These are phyloP conservation scores for Saccharomycopsis sp. DNA, from an alignment of 805 yeast species.

Conservation along the genomic window DNA sequence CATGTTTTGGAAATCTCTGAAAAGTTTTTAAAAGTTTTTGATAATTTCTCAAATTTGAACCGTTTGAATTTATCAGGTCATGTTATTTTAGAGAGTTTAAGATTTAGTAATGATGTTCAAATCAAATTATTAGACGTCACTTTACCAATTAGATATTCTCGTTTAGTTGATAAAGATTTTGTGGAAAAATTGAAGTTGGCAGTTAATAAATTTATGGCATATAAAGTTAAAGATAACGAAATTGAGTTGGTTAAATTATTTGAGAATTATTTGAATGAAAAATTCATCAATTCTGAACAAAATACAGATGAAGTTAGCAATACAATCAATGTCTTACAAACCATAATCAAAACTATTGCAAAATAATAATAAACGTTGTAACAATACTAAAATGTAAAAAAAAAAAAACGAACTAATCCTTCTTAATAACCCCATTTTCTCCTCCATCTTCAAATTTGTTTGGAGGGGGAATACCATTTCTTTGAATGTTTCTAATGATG, in stretches of 20 bases:
- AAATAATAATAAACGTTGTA: too few species aligned
- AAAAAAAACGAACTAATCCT: too few species aligned
- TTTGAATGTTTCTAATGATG: not conserved
- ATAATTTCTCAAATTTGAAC: conserved; percentile 58
- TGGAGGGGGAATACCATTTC: conserved; percentile 5
- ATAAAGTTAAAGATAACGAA: conserved; percentile 29
- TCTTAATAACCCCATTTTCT: conserved; percentile 8
- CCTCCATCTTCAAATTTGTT: conserved; percentile 4
- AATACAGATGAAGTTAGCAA: conserved; percentile 22
- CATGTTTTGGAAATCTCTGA: conserved; percentile 31
- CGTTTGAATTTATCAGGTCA: conserved; percentile 58
- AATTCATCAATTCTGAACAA: conserved; percentile 16
- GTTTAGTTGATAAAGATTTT: conserved; percentile 31
- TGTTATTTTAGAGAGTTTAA: conserved; percentile 39
- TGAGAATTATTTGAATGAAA: conserved; percentile 24
- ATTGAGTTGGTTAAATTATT: conserved; percentile 28
- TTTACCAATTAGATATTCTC: conserved; percentile 51
- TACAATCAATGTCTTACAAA: conserved; percentile 21
- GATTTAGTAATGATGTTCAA: conserved; percentile 31
- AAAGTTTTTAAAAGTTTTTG: conserved; percentile 47
- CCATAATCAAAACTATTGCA: conserved; percentile 24
- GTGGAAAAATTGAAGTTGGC: conserved; percentile 55
- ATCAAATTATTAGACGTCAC: conserved; percentile 44
- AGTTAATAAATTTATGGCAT: conserved; percentile 61
- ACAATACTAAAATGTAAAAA: too few species aligned